Base-by-base conservation (phyloP, 129 eudicot genomes). In the Silybum marianum region DNA sequence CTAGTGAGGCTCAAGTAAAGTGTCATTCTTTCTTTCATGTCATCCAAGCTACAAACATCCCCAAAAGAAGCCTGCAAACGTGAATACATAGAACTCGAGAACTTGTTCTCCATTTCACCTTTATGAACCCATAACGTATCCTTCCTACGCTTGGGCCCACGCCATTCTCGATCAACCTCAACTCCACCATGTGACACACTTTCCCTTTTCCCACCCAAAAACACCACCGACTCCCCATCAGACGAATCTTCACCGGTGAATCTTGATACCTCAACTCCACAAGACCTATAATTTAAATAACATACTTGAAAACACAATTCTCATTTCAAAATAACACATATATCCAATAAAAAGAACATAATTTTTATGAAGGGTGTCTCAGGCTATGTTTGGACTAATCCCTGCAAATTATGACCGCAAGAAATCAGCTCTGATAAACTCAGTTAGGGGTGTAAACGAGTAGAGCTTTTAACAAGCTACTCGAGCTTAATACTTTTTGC, bases 41-140 rank as follows among this genome's bases (percentile, higher is more conserved):
- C 99, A 71, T 95, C 98, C 30, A 95, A 88, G 44, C 99, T 93
- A 79, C 98, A 95, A 54, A 95, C 84, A 23, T 95, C 93, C 79
- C 40, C 81, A 88, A 95, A 80, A 0, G 99, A 95, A 72, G 42
- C 72, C 84, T 83, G 68, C 85, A 95, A 83, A 1, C 69, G 76
- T 0, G 84, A 78, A 84, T 86, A 83, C 82, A 72, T 81, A 3
- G 89, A 84, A 23, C 77, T 74, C 26, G 90, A 75, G 68, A 81
- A 66, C 74, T 71, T 51, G 26, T 77, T 85, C 77, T 58, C 88
- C 4, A 22, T 78, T 73, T 78, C 88, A 32, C 77, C 86, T 8
- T 26, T 83, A 19, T 79, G 73, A 60, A 83, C 23, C 94, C 93
- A 89, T 3, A 19, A 25, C 46, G 25, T 82, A 70, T 86, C 96